phyloP scores from a whole-genome alignment of 2,329 filamentous ascomycete species.

The Fonsecaea pedrosoi region DNA sequence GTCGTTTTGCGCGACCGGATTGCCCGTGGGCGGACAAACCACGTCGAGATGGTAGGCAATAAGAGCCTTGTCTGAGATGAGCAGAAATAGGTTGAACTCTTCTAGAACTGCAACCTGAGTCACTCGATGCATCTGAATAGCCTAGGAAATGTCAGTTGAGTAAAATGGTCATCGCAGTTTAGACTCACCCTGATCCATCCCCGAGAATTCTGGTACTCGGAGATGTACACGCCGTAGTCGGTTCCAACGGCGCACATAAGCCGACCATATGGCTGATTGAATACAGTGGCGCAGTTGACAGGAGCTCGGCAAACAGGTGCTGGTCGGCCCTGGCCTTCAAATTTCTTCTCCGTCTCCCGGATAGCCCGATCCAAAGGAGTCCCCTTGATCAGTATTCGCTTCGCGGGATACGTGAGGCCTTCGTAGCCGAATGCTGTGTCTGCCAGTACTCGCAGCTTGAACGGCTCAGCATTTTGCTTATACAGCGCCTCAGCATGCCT shows the following conservation, averaged over 20 bases:
- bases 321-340: constrained; percentile 67
- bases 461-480: constrained; percentile 94
- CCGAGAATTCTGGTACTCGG: constrained; percentile 85
- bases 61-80: constrained; percentile 88
- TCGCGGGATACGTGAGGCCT: constrained; percentile 51
- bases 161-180: constrained; percentile 25
- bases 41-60: constrained; percentile 94
- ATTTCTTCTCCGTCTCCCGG: constrained; percentile 80
- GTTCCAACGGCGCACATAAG: constrained; percentile 93
- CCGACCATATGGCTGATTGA: constrained; percentile 79
- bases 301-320: constrained; percentile 82
- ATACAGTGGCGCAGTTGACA: constrained; percentile 93
- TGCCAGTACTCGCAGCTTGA: constrained; percentile 87
- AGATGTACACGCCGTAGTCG: constrained; percentile 90
- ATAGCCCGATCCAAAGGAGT: constrained; percentile 93
- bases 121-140: constrained; percentile 76
- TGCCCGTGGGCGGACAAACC: constrained; percentile 64
- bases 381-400: constrained; percentile 78
- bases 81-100: constrained; percentile 89
- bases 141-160: constrained; percentile 58
- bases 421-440: constrained; percentile 91
- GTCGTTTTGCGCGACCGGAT: constrained; percentile 67
- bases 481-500: constrained; percentile 86
- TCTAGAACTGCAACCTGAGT: constrained; percentile 95
- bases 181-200: constrained; percentile 84